phyloP scores from a whole-genome alignment of 495 filamentous ascomycete genomes.

The Hyaloscypha variabilis region DNA sequence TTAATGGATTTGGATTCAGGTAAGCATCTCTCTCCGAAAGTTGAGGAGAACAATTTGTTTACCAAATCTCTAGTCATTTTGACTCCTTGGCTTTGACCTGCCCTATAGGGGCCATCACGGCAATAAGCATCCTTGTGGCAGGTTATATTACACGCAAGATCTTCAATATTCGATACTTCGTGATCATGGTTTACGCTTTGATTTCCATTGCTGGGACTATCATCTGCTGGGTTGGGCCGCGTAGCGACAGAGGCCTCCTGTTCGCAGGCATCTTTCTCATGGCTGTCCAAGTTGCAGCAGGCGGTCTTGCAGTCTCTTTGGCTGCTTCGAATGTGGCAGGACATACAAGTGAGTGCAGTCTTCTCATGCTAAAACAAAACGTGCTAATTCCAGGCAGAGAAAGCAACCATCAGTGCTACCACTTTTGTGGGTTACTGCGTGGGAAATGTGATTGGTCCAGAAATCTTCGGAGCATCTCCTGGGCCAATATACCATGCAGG shows the following conservation, averaged over 20 bases:
- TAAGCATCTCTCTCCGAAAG: too few relatives aligned
- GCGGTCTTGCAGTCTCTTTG: constrained; percentile 59
- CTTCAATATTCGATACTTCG: constrained; percentile 60
- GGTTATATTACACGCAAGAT: constrained; percentile 60
- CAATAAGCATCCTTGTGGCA: constrained; percentile 62
- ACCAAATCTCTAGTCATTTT: too few relatives aligned
- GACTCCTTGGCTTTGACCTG: constrained; percentile 47
- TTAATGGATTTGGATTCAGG: constrained; percentile 54
- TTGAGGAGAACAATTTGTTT: too few relatives aligned
- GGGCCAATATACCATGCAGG: constrained; percentile 64
- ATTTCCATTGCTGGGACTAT: constrained; percentile 71
- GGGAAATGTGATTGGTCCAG: constrained; percentile 21
- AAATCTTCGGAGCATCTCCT: constrained; percentile 54
- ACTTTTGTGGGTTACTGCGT: constrained; percentile 22
- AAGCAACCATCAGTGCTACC: constrained; percentile 10
- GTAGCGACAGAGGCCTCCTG: constrained; percentile 40
- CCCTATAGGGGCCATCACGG: constrained; percentile 43
- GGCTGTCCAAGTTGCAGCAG: constrained; percentile 59
- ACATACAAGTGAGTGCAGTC: constrained; percentile 17
- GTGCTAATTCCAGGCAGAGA: constrained; percentile 13
- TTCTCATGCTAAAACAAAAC: not conserved
- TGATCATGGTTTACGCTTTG: constrained; percentile 62
- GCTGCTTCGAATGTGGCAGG: constrained; percentile 42
- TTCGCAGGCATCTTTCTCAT: constrained; percentile 49
- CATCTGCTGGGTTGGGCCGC: constrained; percentile 66